Evolutionary conservation across 768 basidiomycete genomes (phyloP), one percentile per base, ranked within the genome.

Genomic region (Mycena capillaripes): DNA sequence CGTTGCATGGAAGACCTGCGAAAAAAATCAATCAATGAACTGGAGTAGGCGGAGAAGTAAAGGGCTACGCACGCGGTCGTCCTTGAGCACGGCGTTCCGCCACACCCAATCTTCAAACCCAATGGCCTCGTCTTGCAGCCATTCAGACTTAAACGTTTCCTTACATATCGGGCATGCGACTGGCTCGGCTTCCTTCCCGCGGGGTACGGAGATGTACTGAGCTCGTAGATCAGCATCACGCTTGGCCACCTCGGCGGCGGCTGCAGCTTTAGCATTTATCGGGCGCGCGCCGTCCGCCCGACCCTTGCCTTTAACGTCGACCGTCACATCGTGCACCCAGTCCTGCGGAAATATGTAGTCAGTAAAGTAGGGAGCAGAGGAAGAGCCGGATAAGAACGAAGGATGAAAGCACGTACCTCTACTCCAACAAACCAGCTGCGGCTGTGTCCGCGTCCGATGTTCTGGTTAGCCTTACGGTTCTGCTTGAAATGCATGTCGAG

Each of bases 401-500:
- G 57, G 32, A 4, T 8, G 4, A 17, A 29, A 30, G 32, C 16
- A 83, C 93, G 66, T 82, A 97, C 96, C 84, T 97, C 95, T 70
- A 91, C 84, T 72, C 89, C 86, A 62, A 95, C 87, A 69, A 97
- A 95, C 97, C 97, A 98, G 76, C 93, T 93, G 29, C 97, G 89
- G 76, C 93, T 95, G 76, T 96, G 92, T 42, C 96, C 96, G 70
- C 97, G 89, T 0, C 95, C 96, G 21, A 89, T 82, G 48, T 91
- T 92, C 80, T 93, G 92, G 77, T 86, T 91, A 30, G 92, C 91
- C 81, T 94, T 94, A 70, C 93, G 89, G 78, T 98, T 99, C 80
- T 97, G 93, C 79, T 92, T 88, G 84, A 98, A 98, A 81, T 99
- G 97, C 93, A 95, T 94, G 80, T 99, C 97, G 77, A 99, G 87